Percentiles rank a stretch among this genome's conserved stretches.
These are phyloP conservation scores for Parasarocladium wereldwijsianum DNA, from an alignment of 2,329 filamentous ascomycete genomes.

Conservation along the genomic window DNA sequence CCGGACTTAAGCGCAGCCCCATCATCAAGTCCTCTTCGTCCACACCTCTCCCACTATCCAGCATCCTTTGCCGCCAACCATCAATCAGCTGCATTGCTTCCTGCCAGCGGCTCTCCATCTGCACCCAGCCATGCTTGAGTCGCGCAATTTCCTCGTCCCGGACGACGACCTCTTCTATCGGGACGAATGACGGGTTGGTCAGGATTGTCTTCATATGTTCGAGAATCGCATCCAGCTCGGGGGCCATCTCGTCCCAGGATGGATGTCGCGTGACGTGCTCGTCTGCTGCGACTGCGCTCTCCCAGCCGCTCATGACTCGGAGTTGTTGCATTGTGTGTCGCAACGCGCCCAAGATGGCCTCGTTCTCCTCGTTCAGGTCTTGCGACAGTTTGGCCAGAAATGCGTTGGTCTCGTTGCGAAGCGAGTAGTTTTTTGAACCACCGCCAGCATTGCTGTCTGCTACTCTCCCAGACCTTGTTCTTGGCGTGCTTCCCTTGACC, in stretches of 20 bases:
- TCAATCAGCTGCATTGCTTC: slow-evolving; percentile 87
- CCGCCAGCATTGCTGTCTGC: slow-evolving; percentile 13
- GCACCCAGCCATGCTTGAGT: slow-evolving; percentile 75
- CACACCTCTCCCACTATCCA: slow-evolving; percentile 52
- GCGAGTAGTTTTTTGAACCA: slow-evolving; percentile 52
- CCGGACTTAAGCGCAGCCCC: slow-evolving; percentile 49
- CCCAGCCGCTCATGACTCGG: slow-evolving; percentile 50
- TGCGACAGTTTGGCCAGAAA: slow-evolving; percentile 78
- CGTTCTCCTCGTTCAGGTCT: slow-evolving; percentile 82
- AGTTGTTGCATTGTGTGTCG: slow-evolving; percentile 57
- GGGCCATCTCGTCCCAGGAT: slow-evolving; percentile 49
- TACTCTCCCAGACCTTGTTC: too few relatives aligned
- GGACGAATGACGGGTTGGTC: slow-evolving; percentile 92
- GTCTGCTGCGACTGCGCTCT: slow-evolving; percentile 13
- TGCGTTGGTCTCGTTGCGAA: slow-evolving; percentile 78
- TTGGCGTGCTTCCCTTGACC: slow-evolving; percentile 2
- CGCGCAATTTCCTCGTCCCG: slow-evolving; percentile 81
- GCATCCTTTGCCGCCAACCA: slow-evolving; percentile 76
- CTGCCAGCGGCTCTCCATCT: slow-evolving; percentile 82
- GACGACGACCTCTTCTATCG: slow-evolving; percentile 85
- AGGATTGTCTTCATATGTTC: slow-evolving; percentile 71
- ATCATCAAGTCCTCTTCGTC: slow-evolving; percentile 53
- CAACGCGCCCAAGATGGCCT: slow-evolving; percentile 59
- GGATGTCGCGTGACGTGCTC: slow-evolving; percentile 19
- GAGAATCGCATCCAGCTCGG: slow-evolving; percentile 62